phyloP scores from a whole-genome alignment of 257 asterid genomes.

The Jaltomata sinuosa region DNA sequence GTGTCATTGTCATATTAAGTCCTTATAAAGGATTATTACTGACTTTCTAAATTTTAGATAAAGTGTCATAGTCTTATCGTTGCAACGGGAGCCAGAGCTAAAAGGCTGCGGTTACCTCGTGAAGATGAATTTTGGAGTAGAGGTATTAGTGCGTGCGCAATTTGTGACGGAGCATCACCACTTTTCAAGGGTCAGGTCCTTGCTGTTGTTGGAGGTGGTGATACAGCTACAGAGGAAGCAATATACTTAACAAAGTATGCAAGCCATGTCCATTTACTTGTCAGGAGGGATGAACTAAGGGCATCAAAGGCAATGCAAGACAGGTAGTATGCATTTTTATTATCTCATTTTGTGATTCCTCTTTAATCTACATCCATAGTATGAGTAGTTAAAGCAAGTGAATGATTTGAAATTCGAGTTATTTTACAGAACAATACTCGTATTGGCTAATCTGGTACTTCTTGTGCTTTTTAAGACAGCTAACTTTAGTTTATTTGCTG shows the following conservation, averaged over 20 bases:
- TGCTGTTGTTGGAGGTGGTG: conserved; percentile 99
- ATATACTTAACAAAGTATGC: conserved; percentile 90
- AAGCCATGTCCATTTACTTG: conserved; percentile 92
- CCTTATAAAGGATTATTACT: background rate
- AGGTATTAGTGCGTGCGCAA: conserved; percentile 98
- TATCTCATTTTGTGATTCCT: background rate
- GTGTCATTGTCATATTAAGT: background rate
- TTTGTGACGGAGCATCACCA: conserved; percentile 99
- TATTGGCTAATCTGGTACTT: background rate
- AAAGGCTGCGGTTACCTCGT: conserved; percentile 64
- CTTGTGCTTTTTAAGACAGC: background rate
- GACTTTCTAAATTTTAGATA: conserved; percentile 35
- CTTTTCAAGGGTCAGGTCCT: conserved; percentile 85
- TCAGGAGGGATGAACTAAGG: conserved; percentile 69
- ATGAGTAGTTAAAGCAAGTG: background rate
- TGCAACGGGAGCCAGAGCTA: conserved; percentile 96
- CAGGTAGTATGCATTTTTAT: conserved; percentile 30
- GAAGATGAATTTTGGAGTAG: conserved; percentile 99
- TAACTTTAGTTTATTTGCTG: background rate
- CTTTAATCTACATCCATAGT: background rate
- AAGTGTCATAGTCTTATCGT: conserved; percentile 82
- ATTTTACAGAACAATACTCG: background rate
- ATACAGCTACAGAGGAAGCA: conserved; percentile 98
- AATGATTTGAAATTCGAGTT: background rate
- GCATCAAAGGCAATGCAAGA: conserved; percentile 99